Conservation (phyloP, 2,329 filamentous ascomycete genomes). For the Ascocoryne sarcoides region DNA sequence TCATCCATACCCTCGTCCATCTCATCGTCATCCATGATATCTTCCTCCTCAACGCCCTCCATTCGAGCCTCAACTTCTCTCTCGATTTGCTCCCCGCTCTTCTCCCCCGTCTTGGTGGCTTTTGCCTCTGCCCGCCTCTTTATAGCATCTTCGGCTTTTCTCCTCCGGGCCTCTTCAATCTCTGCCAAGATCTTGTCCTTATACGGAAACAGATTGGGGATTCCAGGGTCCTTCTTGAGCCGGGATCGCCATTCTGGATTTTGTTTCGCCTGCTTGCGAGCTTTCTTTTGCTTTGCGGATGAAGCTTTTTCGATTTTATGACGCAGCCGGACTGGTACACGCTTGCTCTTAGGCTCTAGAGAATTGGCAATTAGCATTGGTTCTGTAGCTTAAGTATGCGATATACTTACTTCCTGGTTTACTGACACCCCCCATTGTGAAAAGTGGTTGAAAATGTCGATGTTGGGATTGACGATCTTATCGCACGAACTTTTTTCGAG, state of each 20-base stretch:
- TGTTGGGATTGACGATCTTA: not conserved
- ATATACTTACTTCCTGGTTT: slow-evolving; percentile 28
- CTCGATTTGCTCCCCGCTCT: slow-evolving; percentile 40
- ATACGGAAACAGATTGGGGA: slow-evolving; percentile 95
- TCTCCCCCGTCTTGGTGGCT: slow-evolving; percentile 51
- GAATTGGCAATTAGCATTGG: slow-evolving; percentile 11
- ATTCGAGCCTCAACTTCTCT: slow-evolving; percentile 36
- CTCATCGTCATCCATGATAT: slow-evolving; percentile 38
- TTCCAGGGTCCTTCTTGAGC: slow-evolving; percentile 95
- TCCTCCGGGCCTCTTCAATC: slow-evolving; percentile 78
- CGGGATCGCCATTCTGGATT: slow-evolving; percentile 95
- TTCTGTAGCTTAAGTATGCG: not conserved
- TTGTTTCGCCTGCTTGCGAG: slow-evolving; percentile 83
- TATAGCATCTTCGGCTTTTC: slow-evolving; percentile 72
- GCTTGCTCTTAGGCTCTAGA: slow-evolving; percentile 89
- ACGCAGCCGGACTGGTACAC: slow-evolving; percentile 76
- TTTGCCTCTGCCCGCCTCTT: slow-evolving; percentile 64
- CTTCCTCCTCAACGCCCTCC: slow-evolving; percentile 37
- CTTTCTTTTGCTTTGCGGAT: slow-evolving; percentile 81
- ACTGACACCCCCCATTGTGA: slow-evolving; percentile 26
- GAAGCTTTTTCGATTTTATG: slow-evolving; percentile 96
- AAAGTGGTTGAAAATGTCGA: not conserved
- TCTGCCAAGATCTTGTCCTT: slow-evolving; percentile 93
- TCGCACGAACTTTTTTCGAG: not conserved
- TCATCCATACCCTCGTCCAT: slow-evolving; percentile 51